Conservation (phyloP, 1,139 yeast genomes). For the Candida tunisiensis region DNA sequence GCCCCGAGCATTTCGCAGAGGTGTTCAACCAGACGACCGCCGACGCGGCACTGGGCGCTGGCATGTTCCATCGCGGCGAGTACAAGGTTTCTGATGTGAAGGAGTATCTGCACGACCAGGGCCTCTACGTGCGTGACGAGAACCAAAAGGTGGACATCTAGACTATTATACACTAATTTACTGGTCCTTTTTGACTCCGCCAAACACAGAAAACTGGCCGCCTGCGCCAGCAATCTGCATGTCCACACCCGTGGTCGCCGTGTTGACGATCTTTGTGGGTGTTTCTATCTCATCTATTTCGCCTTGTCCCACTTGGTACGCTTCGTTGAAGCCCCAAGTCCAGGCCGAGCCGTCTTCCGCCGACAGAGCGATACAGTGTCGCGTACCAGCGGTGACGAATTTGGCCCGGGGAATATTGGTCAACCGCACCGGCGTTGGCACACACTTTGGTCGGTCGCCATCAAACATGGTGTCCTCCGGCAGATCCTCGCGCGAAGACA, state of each 20-base stretch:
- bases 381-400: slow-evolving; percentile 69
- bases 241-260: slow-evolving; percentile 72
- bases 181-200: slow-evolving; percentile 31
- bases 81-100: slow-evolving; percentile 79
- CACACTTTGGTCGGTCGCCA: slow-evolving; percentile 64
- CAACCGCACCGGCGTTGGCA: slow-evolving; percentile 48
- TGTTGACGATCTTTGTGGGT: slow-evolving; percentile 78
- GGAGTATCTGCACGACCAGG: slow-evolving; percentile 33
- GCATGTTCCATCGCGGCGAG: slow-evolving; percentile 91
- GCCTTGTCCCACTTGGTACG: slow-evolving; percentile 91
- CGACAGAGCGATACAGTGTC: slow-evolving; percentile 78
- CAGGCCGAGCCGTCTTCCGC: slow-evolving; percentile 62
- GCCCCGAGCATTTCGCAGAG: slow-evolving; percentile 73
- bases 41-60: slow-evolving; percentile 97
- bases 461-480: slow-evolving; percentile 61
- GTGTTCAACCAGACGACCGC: slow-evolving; percentile 68
- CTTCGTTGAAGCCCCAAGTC: slow-evolving; percentile 97
- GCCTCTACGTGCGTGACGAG: slow-evolving; percentile 26
- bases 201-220: slow-evolving; percentile 86
- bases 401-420: slow-evolving; percentile 38
- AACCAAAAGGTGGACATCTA: neutral
- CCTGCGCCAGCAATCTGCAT: slow-evolving; percentile 72
- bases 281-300: slow-evolving; percentile 26
- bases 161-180: slow-evolving; percentile 2
- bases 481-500: slow-evolving; percentile 38